Conservation (phyloP, 495 filamentous ascomycete species). For the Podospora pseudopauciseta region DNA sequence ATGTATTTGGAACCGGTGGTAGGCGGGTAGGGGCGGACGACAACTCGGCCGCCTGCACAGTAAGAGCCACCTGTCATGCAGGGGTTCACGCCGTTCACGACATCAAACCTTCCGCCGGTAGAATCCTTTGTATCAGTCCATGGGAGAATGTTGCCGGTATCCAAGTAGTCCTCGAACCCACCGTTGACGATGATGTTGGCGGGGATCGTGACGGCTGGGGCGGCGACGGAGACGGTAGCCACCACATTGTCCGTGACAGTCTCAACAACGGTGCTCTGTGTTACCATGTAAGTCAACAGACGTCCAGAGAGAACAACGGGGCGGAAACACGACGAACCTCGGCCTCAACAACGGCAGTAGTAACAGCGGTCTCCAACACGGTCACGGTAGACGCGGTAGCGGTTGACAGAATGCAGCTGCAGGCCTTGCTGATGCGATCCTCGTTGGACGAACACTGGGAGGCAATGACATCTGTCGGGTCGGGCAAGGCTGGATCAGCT, state of each 20-base stretch:
- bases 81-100: constrained; percentile 22
- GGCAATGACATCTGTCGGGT: constrained; percentile 13
- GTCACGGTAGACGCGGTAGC: constrained; percentile 21
- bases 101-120: constrained; percentile 17
- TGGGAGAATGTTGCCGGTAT: constrained; percentile 19
- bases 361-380: constrained; percentile 6
- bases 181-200: constrained; percentile 19
- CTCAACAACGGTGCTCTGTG: constrained; percentile 13
- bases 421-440: constrained; percentile 24
- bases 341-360: constrained; percentile 16
- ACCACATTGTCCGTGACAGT: constrained; percentile 17
- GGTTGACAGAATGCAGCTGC: constrained; percentile 23
- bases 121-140: constrained; percentile 12
- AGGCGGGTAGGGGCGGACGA: constrained; percentile 24
- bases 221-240: constrained; percentile 11
- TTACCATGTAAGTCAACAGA: not conserved
- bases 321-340: not conserved
- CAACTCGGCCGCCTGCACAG: constrained; percentile 20
- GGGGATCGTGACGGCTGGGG: constrained; percentile 14
- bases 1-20: constrained; percentile 1
- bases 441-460: constrained; percentile 15
- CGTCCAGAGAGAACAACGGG: not conserved
- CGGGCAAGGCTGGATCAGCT: not conserved
- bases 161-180: constrained; percentile 15
- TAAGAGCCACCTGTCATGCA: not conserved